Evolutionary conservation across 106 monocot genomes (phyloP), one percentile per base, ranked within the genome.

Genomic region (Dendrobium chrysotoxum): DNA sequence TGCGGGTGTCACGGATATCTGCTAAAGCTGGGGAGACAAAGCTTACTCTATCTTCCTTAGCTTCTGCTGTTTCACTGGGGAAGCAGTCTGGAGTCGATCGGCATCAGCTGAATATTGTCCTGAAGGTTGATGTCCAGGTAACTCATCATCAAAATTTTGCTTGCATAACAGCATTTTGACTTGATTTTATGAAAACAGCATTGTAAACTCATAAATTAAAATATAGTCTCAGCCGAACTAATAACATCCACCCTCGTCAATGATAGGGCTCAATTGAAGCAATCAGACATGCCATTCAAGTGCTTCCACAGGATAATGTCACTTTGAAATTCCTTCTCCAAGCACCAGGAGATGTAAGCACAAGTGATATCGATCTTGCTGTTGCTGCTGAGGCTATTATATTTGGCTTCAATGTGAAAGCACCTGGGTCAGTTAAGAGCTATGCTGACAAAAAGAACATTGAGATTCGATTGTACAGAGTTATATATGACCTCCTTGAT

Each of bases 41-140:
- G 85, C 85, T 93, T 76, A 99, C 93, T 17, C 83, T 99, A 40
- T 93, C 99, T 64, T 88, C 93, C 28, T 89, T 99, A 82, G 99
- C 95, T 79, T 85, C 90, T 81, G 76, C 87, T 17, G 90, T 95
- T 82, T 95, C 95, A 71, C 81, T 82, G 18, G 91, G 91, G 77
- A 93, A 86, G 30, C 88, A 86, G 54, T 82, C 86, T 61, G 99
- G 99, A 25, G 57, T 99, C 70, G 99, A 99, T 74, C 88, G 80
- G 81, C 99, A 99, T 75, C 95, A 95, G 83, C 82, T 99, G 44
- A 99, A 95, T 83, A 85, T 99, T 45, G 86, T 99, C 79, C 80
- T 99, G 40, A 99, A 99, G 77, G 99, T 95, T 81, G 99, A 99
- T 83, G 93, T 95, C 61, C 99, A 99, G 99, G 99, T 99, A 91